Base-by-base conservation (phyloP, 2,329 filamentous ascomycete genomes). In the Aspergillus floridensis region DNA sequence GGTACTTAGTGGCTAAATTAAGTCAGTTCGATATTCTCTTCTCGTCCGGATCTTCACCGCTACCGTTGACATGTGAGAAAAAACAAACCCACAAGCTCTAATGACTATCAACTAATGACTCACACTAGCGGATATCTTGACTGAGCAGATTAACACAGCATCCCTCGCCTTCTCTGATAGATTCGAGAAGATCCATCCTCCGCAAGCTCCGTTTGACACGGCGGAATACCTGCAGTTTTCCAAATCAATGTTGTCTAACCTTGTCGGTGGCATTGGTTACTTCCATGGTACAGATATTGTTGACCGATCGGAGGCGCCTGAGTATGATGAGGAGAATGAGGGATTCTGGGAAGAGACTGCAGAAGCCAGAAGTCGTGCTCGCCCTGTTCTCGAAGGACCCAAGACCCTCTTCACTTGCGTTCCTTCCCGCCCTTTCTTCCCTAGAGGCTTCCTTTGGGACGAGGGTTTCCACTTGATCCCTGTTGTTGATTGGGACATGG, bases 391-490 rank as follows among this genome's bases (percentile, higher is more conserved):
- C 0, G 92, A 96, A 70, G 91, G 91, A 0, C 92, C 93, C 1
- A 91, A 88, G 57, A 91, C 96, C 74, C 84, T 99, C 2, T 98
- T 93, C 73, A 96, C 93, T 6, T 91, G 88, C 68, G 88, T 98
- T 58, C 95, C 95, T 0, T 98, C 93, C 8, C 84, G 95, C 4
- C 91, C 95, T 0, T 99, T 99, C 80, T 99, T 99, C 77, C 95
- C 95, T 1, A 85, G 95, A 62, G 95, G 95, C 0, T 99, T 99
- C 74, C 82, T 98, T 4, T 99, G 95, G 95, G 95, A 99, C 69
- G 95, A 99, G 75, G 95, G 95, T 0, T 99, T 98, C 77, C 95
- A 99, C 71, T 81, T 99, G 38, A 81, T 96, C 51, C 93, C 93
- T 1, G 88, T 99, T 56, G 84, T 92, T 21, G 93, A 99, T 65